phyloP scores from a whole-genome alignment of 495 filamentous ascomycete genomes.

The Hamigera avellanea region DNA sequence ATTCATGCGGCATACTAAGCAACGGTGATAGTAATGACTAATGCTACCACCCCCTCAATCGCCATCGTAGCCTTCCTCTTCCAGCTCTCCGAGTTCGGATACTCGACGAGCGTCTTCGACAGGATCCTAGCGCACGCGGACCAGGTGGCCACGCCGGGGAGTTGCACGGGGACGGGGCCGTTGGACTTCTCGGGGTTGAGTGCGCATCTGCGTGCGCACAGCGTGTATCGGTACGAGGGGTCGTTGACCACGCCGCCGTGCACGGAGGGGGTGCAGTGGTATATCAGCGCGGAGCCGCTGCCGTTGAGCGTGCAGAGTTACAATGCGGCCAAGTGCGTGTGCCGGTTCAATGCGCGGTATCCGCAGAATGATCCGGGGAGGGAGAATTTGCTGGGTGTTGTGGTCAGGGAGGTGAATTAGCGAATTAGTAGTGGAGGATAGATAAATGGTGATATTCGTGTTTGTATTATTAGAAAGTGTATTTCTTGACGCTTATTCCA shows the following conservation, averaged over 20 bases:
- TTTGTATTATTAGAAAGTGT: no score
- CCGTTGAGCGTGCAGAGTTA: conserved; percentile 40
- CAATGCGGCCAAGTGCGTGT: conserved; percentile 41
- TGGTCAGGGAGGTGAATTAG: no score
- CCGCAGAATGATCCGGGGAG: conserved; percentile 45
- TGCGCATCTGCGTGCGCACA: conserved; percentile 32
- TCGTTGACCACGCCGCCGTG: conserved; percentile 63
- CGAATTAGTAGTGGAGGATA: no score
- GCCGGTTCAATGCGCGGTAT: conserved; percentile 55
- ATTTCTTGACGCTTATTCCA: no score
- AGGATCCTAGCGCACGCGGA: conserved; percentile 39
- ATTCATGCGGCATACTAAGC: no score
- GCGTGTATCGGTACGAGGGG: conserved; percentile 45
- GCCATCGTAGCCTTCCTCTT: conserved; percentile 52
- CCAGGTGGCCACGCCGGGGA: conserved; percentile 43
- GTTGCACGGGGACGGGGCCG: conserved; percentile 37
- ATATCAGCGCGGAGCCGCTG: conserved; percentile 41
- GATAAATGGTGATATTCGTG: no score
- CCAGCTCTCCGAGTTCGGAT: conserved; percentile 34
- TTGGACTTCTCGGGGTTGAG: conserved; percentile 46
- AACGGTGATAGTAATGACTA: no score
- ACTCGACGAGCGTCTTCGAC: conserved; percentile 38
- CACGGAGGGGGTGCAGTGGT: conserved; percentile 48
- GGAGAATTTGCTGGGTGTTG: conserved; percentile 39
- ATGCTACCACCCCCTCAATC: conserved; percentile 24